Base-by-base conservation (phyloP, 2,329 filamentous ascomycete species). In the Beauveria caledonica region DNA sequence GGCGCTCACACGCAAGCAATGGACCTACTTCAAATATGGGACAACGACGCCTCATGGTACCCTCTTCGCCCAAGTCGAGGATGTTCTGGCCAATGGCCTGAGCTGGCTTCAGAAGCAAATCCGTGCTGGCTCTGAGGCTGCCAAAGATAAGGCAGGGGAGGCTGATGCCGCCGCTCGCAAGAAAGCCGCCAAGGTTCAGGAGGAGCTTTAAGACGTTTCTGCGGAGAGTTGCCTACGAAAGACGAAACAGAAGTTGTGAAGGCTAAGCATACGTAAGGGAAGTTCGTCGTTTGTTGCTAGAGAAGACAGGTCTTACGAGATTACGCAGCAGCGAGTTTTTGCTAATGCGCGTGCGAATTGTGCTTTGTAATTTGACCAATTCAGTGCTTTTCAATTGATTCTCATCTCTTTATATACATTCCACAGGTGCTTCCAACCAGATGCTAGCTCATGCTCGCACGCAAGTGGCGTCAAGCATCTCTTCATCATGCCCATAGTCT, bases 21-120 rank as follows among this genome's bases (percentile, higher is more conserved):
- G 84, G 23, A 89, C 86, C 23, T 92, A 87, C 72, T 93, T 91
- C 78, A 83, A 82, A 68, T 89, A 92, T 67, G 89, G 89, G 57
- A 89, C 87, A 5, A 83, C 80, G 9, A 81, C 81, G 29, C 87
- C 89, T 15, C 75, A 81, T 55, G 84, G 79, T 56, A 89, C 87
- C 7, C 73, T 90, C 52, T 82, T 85, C 64, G 86, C 85, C 69
- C 87, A 87, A 72, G 66, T 90, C 61, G 73, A 74, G 61, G 80
- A 82, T 63, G 74, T 71, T 53, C 72, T 79, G 62, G 73, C 76
- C 65, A 73, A 73, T 25, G 74, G 76, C 27, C 80, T 78, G 73
- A 76, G 79, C 62, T 85, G 82, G 82, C 70, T 82, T 59, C 63
- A 76, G 56, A 68, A 70, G 39, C 80, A 85, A 66, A 69, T 85